These are phyloP conservation scores for Aspergillus pseudoglaucus DNA, from an alignment of 2,329 filamentous ascomycete species.

Conservation along the genomic window DNA sequence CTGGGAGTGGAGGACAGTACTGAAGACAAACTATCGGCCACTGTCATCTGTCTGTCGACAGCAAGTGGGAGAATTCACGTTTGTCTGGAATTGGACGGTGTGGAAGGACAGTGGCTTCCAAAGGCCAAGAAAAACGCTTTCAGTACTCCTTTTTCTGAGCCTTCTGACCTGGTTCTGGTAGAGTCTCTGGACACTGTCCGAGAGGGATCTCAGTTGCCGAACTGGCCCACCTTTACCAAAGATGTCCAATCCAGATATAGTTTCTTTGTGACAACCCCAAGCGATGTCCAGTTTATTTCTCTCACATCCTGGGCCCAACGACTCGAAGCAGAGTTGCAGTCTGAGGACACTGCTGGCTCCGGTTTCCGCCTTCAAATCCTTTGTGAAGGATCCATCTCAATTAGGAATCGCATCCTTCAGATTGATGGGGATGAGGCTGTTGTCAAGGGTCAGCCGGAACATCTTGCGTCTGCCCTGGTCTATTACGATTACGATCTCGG, in stretches of 20 bases:
- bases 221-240: conserved; percentile 51
- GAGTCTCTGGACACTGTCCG: conserved; percentile 40
- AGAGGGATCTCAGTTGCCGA: conserved; percentile 15
- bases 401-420: conserved; percentile 44
- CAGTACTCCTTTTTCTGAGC: conserved; percentile 34
- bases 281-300: conserved; percentile 50
- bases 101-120: conserved; percentile 59
- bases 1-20: conserved; percentile 35
- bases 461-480: conserved; percentile 45
- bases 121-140: conserved; percentile 36
- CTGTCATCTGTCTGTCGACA: conserved; percentile 53
- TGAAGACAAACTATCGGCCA: conserved; percentile 48
- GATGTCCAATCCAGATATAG: conserved; percentile 52
- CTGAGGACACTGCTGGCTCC: conserved; percentile 46
- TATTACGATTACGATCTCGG: conserved; percentile 53
- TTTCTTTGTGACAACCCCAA: conserved; percentile 52
- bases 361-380: conserved; percentile 52
- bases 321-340: conserved; percentile 52
- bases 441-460: conserved; percentile 19
- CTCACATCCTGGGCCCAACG: conserved; percentile 51
- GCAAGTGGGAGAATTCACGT: conserved; percentile 51
- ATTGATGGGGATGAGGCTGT: conserved; percentile 23
- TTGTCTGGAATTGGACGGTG: conserved; percentile 55
- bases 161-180: conserved; percentile 38
- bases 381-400: conserved; percentile 45